Percentiles rank a stretch among this genome's conserved stretches.
phyloP scores from a whole-genome alignment of 352 stramenopile genomes.

The Pythium brachiatum region DNA sequence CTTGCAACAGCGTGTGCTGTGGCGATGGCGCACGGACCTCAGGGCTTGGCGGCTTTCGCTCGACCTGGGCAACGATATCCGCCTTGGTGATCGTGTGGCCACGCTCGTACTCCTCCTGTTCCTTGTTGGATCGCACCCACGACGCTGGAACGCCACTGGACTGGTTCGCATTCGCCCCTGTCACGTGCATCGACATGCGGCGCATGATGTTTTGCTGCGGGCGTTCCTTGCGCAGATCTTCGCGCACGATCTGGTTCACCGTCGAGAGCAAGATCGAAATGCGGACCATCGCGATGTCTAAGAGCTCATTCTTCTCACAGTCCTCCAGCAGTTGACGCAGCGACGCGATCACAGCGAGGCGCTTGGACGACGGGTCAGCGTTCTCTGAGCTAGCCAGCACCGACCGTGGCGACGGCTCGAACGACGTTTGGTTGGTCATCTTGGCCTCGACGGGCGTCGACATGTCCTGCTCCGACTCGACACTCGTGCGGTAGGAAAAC shows the following conservation, averaged over 20 bases:
- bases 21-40: constrained; percentile 4
- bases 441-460: constrained; percentile 20
- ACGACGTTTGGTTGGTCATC: constrained; percentile 5
- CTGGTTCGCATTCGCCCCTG: neutral
- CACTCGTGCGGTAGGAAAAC: constrained; percentile 8
- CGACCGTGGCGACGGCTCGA: constrained; percentile 12
- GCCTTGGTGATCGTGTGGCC: constrained; percentile 26
- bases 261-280: constrained; percentile 67
- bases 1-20: constrained; percentile 38
- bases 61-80: constrained; percentile 21
- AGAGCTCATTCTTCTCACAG: constrained; percentile 59
- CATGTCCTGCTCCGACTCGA: constrained; percentile 10
- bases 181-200: constrained; percentile 32
- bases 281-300: constrained; percentile 56
- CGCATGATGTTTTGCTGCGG: constrained; percentile 39
- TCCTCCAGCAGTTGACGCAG: constrained; percentile 52
- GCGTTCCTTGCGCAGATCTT: constrained; percentile 53
- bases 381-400: constrained; percentile 9
- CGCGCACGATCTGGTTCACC: constrained; percentile 62
- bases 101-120: constrained; percentile 37
- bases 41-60: constrained; percentile 8
- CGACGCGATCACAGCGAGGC: constrained; percentile 41
- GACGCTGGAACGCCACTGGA: constrained; percentile 16
- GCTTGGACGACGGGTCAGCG: constrained; percentile 21
- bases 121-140: constrained; percentile 39